phyloP scores from a whole-genome alignment of 2,329 filamentous ascomycete species.

The Alternaria arbusti region DNA sequence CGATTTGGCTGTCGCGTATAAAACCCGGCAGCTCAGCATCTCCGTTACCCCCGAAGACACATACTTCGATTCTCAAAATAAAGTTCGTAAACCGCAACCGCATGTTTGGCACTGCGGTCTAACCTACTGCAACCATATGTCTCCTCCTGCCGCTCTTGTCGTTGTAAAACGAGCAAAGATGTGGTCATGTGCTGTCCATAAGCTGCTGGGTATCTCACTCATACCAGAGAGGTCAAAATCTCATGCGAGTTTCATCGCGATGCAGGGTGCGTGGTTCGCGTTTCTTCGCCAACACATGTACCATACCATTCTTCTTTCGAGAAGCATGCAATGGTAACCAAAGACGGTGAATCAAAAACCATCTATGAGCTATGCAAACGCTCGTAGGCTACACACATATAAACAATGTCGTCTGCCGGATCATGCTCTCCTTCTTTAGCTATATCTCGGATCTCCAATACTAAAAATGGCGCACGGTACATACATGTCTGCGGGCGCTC shows the following conservation, averaged over 20 bases:
- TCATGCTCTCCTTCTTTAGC: background rate
- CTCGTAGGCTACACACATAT: background rate
- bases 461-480: fast-evolving
- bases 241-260: background rate
- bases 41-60: too few relatives aligned
- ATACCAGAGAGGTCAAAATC: background rate
- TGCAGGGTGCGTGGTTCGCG: background rate
- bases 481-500: background rate
- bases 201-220: too few relatives aligned
- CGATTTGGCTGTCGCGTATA: too few relatives aligned
- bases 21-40: too few relatives aligned
- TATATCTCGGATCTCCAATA: background rate
- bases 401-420: background rate
- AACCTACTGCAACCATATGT: too few relatives aligned
- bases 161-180: too few relatives aligned
- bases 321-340: background rate
- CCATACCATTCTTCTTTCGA: background rate
- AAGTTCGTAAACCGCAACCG: too few relatives aligned
- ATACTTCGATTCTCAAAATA: too few relatives aligned
- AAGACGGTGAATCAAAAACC: background rate
- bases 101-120: too few relatives aligned
- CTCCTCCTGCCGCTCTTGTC: too few relatives aligned
- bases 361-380: background rate
- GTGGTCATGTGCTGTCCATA: too few relatives aligned
- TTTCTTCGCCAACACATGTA: background rate